A percentile compares a stretch with the other conserved stretches of the same genome.
Evolutionary conservation across 1,139 yeast species (phyloP).

Genomic region (Suhomyces chickasaworum): DNA sequence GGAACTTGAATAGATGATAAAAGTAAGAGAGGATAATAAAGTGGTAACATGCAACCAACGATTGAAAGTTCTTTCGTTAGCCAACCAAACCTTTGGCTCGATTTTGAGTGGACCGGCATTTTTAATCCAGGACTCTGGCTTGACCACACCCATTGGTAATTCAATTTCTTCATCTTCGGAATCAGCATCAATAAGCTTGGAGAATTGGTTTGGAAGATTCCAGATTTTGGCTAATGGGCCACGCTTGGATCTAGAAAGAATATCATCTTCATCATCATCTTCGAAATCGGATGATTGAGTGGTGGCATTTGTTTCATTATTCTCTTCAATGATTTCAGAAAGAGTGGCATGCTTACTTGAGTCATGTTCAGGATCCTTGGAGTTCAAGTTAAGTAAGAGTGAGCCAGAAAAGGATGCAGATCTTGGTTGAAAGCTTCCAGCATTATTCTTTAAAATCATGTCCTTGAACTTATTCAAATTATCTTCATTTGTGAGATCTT

Average conservation of each 20-base stretch:
- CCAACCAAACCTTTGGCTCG: constrained; percentile 98
- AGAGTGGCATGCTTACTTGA: constrained; percentile 6
- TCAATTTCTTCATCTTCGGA: constrained; percentile 84
- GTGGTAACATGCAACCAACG: constrained; percentile 95
- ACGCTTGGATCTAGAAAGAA: constrained; percentile 29
- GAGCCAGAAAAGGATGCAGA: constrained; percentile 48
- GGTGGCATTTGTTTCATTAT: constrained; percentile 17
- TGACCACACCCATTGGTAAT: constrained; percentile 85
- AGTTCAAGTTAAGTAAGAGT: constrained; percentile 23
- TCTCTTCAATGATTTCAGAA: constrained; percentile 13
- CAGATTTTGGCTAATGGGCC: constrained; percentile 26
- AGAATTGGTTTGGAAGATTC: constrained; percentile 34
- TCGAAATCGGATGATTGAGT: constrained; percentile 42
- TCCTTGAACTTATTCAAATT: constrained; percentile 47
- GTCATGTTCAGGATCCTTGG: constrained; percentile 13
- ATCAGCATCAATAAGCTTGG: constrained; percentile 61
- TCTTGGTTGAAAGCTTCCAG: constrained; percentile 37
- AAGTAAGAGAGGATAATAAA: constrained; percentile 81
- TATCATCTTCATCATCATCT: constrained; percentile 47
- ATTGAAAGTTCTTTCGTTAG: constrained; percentile 95
- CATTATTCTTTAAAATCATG: constrained; percentile 40
- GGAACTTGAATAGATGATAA: constrained; percentile 80
- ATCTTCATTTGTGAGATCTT: constrained; percentile 54
- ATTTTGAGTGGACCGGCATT: constrained; percentile 91
- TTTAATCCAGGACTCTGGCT: constrained; percentile 77